Conservation (phyloP, 2,329 filamentous ascomycete genomes). For the Aspergillus tanneri region DNA sequence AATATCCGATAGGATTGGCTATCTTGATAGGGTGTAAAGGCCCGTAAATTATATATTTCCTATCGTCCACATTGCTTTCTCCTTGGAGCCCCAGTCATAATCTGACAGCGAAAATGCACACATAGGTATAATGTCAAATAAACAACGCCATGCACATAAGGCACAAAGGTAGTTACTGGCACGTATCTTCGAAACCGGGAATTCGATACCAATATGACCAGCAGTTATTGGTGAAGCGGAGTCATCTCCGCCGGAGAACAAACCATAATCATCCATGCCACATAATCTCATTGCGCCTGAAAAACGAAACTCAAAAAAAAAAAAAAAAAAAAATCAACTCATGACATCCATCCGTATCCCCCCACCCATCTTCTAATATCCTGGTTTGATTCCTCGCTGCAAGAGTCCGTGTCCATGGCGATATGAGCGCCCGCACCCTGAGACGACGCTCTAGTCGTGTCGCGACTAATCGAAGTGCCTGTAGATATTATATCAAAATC, state of each 20-base stretch:
- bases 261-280: neutral
- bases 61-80: too few species aligned
- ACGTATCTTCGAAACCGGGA: neutral
- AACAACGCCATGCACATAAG: neutral
- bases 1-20: too few species aligned
- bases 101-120: neutral
- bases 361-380: conserved; percentile 28
- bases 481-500: conserved; percentile 19
- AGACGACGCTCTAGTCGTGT: conserved; percentile 25
- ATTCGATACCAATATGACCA: conserved; percentile 7
- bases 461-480: conserved; percentile 19
- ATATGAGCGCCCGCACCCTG: conserved; percentile 25
- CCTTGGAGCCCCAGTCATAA: too few species aligned
- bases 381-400: conserved; percentile 20
- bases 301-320: too few species aligned
- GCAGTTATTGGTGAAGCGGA: conserved; percentile 1
- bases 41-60: too few species aligned
- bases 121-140: neutral
- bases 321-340: too few species aligned
- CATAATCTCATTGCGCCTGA: too few species aligned
- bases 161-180: neutral
- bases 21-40: too few species aligned
- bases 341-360: conserved; percentile 34
- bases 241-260: neutral
- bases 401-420: conserved; percentile 34